A percentile compares a stretch with the other conserved stretches of the same genome.
phyloP scores from a whole-genome alignment of 257 asterid species.

The Solanum paucissectum region DNA sequence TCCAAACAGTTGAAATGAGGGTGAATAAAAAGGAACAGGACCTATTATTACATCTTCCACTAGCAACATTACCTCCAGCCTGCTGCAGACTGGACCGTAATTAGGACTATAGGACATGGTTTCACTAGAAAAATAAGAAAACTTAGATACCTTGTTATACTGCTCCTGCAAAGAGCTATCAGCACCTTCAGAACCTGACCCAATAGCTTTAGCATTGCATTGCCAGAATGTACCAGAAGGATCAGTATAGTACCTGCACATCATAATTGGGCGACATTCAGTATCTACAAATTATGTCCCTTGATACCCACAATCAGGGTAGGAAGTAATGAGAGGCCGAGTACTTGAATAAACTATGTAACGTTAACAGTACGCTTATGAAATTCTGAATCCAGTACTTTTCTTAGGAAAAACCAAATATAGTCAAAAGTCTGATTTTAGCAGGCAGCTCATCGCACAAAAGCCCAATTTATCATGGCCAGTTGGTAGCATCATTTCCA shows the following conservation, averaged over 20 bases:
- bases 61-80: not conserved
- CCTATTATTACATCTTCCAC: not conserved
- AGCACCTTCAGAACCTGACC: constrained; percentile 72
- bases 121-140: not conserved
- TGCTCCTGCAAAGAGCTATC: constrained; percentile 21
- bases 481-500: not conserved
- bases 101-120: not conserved
- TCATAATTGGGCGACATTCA: not conserved
- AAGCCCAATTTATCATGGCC: not conserved
- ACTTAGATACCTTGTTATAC: constrained; percentile 36
- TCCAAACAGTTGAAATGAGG: not conserved
- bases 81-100: not conserved
- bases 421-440: not conserved
- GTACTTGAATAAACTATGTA: not conserved
- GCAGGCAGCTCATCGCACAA: not conserved
- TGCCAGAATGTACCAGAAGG: constrained; percentile 77
- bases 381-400: not conserved
- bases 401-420: not conserved
- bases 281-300: not conserved
- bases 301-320: not conserved
- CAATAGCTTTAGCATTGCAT: constrained; percentile 70
- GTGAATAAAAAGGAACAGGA: not conserved
- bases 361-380: not conserved
- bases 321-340: not conserved
- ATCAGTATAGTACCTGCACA: constrained; percentile 49